A percentile compares a stretch with the other conserved stretches of the same genome.
phyloP scores from a whole-genome alignment of 2,329 filamentous ascomycete genomes.

The Westerdykella ornata region DNA sequence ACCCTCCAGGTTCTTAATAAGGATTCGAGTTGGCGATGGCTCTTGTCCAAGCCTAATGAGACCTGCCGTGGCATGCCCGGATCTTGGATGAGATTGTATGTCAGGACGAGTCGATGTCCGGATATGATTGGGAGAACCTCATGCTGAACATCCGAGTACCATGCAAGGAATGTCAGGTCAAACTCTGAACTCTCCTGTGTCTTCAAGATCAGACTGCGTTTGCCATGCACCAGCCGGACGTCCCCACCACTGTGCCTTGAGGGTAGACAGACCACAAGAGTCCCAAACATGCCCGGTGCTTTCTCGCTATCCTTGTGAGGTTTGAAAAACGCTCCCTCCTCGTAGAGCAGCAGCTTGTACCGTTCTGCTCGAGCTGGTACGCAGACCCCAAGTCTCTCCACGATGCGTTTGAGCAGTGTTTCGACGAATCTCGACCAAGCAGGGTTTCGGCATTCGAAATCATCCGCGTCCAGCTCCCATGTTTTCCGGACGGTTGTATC shows the following conservation, averaged over 20 bases:
- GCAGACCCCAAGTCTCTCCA: conserved; percentile 11
- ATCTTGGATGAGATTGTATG: conserved; percentile 45
- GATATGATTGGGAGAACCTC: conserved; percentile 42
- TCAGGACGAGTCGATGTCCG: conserved; percentile 48
- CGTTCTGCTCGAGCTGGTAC: conserved; percentile 7
- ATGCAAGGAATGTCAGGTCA: conserved; percentile 14
- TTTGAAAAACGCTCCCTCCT: conserved; percentile 47
- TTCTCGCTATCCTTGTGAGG: conserved; percentile 41
- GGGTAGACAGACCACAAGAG: conserved; percentile 45
- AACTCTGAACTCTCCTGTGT: conserved; percentile 24
- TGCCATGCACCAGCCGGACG: conserved; percentile 38
- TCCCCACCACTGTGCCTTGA: conserved; percentile 46
- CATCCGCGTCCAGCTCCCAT: conserved; percentile 23
- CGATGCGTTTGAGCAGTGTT: conserved; percentile 6
- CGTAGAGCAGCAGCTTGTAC: conserved; percentile 44
- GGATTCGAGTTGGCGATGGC: conserved; percentile 1
- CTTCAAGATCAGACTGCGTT: conserved; percentile 6
- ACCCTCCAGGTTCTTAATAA: conserved; percentile 7
- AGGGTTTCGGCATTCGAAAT: conserved; percentile 19
- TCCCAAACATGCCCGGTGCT: conserved; percentile 46
- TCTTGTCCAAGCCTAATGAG: conserved; percentile 7
- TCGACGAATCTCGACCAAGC: conserved; percentile 16
- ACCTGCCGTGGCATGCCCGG: conserved; percentile 5
- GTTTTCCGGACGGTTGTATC: conserved; percentile 25
- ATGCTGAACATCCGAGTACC: conserved; percentile 51